Evolutionary conservation across 306 rosid genomes (phyloP), one percentile per base, ranked within the genome.

Genomic region (Corylus heterophylla): DNA sequence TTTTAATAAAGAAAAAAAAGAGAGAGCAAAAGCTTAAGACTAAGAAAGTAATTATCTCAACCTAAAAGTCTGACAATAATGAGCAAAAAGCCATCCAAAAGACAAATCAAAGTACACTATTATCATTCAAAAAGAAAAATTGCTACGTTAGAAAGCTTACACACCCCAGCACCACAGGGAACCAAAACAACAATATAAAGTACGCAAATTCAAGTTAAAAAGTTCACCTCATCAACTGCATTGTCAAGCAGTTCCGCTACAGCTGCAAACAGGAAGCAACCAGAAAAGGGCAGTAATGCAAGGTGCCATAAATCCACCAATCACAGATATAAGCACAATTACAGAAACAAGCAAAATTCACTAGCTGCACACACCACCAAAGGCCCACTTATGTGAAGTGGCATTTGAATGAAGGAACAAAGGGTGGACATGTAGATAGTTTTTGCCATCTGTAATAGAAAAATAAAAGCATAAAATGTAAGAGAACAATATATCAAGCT

Each of bases 381-480:
- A 95, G 71, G 91, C 90, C 99, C 99, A 95, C 82, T 93, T 95
- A 79, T 95, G 99, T 5, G 97, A 95, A 62, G 99, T 95, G 73
- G 99, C 99, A 91, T 95, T 95, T 25, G 97, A 95, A 84, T 95
- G 98, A 85, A 94, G 96, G 84, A 94, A 94, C 93, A 84, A 83
- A 22, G 98, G 98, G 68, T 92, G 94, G 75, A 92, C 89, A 35
- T 86, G 92, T 69, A 95, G 85, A 84, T 90, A 87, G 81, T 86
- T 90, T 75, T 88, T 88, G 4, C 82, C 86, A 86, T 87, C 98
- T 95, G 89, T 83, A 10, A 10, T 10, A 10, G 4, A 49, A 49
- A 77, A 81, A 48, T 52, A 61, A 1, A 39, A 74, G 73, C 29
- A 3, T 54, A 8, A 20, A 49, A 69, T 27, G 66, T n/a, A 18